Evolutionary conservation across 2,329 filamentous ascomycete species (phyloP).

Genomic region (Ascocoryne sarcoides): DNA sequence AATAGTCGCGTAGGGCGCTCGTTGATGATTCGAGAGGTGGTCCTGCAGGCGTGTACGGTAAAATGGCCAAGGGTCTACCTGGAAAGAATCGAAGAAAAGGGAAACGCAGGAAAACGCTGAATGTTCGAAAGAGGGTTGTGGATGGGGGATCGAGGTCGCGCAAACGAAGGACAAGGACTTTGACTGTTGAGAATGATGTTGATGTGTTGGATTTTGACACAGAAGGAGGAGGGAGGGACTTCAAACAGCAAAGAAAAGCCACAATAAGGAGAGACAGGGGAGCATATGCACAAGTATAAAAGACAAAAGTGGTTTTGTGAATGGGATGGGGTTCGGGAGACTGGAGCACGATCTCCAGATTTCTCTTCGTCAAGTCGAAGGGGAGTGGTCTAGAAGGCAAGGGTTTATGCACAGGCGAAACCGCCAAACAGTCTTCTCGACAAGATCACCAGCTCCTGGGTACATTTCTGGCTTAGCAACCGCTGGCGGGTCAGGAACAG

Average conservation of each 20-base stretch:
- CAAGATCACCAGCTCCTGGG: constrained; percentile 10
- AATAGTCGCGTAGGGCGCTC: background rate
- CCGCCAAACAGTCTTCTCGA: constrained; percentile 5
- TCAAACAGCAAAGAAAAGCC: background rate
- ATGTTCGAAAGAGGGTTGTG: background rate
- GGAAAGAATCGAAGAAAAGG: constrained; percentile 34
- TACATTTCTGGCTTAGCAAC: background rate
- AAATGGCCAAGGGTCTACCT: constrained; percentile 51
- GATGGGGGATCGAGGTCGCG: background rate
- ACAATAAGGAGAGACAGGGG: background rate
- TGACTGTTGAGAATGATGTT: background rate
- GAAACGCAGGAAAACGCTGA: background rate
- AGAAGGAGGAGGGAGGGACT: background rate
- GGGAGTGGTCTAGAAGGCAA: background rate
- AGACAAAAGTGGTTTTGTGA: background rate
- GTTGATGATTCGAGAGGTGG: background rate
- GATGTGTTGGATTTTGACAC: background rate
- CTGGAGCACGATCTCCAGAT: background rate
- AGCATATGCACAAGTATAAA: background rate
- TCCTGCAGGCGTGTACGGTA: constrained; percentile 18
- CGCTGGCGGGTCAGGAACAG: too few species aligned
- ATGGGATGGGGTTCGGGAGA: background rate
- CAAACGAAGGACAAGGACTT: background rate
- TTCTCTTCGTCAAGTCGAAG: too few species aligned
- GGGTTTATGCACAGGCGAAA: constrained; percentile 11